A percentile compares a stretch with the other conserved stretches of the same genome.
Evolutionary conservation across 768 basidiomycete species (phyloP).

Genomic region (Amanita pallidorosea): DNA sequence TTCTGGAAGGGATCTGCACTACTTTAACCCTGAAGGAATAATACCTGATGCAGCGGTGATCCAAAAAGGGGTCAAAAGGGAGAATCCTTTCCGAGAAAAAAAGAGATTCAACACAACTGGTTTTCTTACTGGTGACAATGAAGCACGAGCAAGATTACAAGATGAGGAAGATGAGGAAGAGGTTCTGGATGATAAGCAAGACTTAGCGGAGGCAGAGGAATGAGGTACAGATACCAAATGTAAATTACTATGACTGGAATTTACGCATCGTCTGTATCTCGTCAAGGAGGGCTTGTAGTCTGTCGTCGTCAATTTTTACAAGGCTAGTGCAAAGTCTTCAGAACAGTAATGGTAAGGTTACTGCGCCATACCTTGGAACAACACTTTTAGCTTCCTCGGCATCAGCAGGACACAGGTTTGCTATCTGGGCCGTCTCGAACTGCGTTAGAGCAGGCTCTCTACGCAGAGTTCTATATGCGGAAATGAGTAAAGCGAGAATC

Average conservation of each 20-base stretch:
- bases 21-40: slow-evolving; percentile 65
- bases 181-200: slow-evolving; percentile 23
- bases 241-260: slow-evolving; percentile 58
- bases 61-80: slow-evolving; percentile 43
- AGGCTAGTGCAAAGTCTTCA: slow-evolving; percentile 34
- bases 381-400: slow-evolving; percentile 90
- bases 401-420: slow-evolving; percentile 80
- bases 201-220: slow-evolving; percentile 45
- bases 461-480: slow-evolving; percentile 56
- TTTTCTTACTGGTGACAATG: slow-evolving; percentile 24
- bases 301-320: slow-evolving; percentile 81
- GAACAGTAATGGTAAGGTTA: not conserved
- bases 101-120: slow-evolving; percentile 57
- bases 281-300: slow-evolving; percentile 69
- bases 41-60: slow-evolving; percentile 66
- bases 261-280: slow-evolving; percentile 88
- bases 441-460: slow-evolving; percentile 74
- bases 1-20: slow-evolving; percentile 65
- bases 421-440: slow-evolving; percentile 89
- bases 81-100: slow-evolving; percentile 58
- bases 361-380: slow-evolving; percentile 58
- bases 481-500: not conserved
- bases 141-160: slow-evolving; percentile 18
- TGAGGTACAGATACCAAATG: slow-evolving; percentile 10
- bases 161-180: slow-evolving; percentile 29